A percentile compares a stretch with the other conserved stretches of the same genome.
These are phyloP conservation scores for Mucor mucedo DNA, from an alignment of 371 early-diverging fungal species.

Conservation along the genomic window DNA sequence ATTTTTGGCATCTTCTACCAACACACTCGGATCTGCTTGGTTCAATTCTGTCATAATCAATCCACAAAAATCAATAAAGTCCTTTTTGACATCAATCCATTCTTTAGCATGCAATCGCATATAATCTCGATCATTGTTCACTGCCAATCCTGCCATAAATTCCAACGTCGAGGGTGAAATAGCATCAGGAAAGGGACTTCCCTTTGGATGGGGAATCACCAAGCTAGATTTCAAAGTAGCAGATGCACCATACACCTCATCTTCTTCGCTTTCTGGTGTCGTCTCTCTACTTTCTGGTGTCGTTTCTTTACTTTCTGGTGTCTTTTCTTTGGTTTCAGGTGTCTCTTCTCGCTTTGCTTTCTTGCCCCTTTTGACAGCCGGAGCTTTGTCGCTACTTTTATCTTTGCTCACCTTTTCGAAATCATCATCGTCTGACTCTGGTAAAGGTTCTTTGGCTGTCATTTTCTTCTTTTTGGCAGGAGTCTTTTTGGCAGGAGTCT, in stretches of 20 bases:
- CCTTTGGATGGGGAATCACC: conserved; percentile 50
- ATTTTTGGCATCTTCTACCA: conserved; percentile 52
- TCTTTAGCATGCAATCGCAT: conserved; percentile 44
- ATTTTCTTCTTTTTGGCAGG: neutral
- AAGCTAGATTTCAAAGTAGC: conserved; percentile 31
- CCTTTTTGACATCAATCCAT: conserved; percentile 43
- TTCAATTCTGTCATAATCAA: conserved; percentile 47
- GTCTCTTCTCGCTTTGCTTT: conserved; percentile 5
- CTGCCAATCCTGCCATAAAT: conserved; percentile 53
- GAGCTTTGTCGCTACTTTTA: neutral
- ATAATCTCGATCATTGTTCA: conserved; percentile 61
- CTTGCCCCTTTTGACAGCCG: neutral
- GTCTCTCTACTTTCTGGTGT: no score
- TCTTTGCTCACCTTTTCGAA: conserved; percentile 1
- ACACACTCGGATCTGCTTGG: conserved; percentile 51
- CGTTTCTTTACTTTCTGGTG: conserved; percentile 20
- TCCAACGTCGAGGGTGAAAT: conserved; percentile 53
- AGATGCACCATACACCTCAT: conserved; percentile 26
- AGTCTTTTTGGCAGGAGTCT: no score
- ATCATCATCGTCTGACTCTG: conserved; percentile 2
- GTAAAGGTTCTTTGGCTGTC: neutral
- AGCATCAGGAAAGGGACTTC: conserved; percentile 57
- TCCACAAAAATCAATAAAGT: conserved; percentile 60
- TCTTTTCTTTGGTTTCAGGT: conserved; percentile 25
- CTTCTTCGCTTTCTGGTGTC: conserved; percentile 21